These are phyloP conservation scores for Podospora bellae-mahoneyi DNA, from an alignment of 495 filamentous ascomycete species.

Conservation along the genomic window DNA sequence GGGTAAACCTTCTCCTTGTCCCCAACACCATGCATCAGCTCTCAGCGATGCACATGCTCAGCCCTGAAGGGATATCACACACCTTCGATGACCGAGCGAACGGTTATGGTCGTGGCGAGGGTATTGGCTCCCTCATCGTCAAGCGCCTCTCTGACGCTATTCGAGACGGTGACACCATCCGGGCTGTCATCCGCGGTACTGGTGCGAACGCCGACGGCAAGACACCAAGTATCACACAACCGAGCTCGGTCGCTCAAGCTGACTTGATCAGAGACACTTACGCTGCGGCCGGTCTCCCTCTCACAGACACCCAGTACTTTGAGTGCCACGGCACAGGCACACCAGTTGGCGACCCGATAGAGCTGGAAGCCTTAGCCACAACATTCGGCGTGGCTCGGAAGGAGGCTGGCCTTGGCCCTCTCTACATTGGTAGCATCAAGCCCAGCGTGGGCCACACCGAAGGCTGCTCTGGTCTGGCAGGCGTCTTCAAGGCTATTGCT, in stretches of 20 bases:
- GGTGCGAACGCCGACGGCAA: constrained; percentile 10
- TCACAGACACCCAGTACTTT: constrained; percentile 41
- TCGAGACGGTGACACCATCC: constrained; percentile 47
- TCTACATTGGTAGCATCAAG: constrained; percentile 37
- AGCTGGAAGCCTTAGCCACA: constrained; percentile 23
- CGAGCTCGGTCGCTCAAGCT: constrained; percentile 42
- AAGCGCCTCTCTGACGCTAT: constrained; percentile 51
- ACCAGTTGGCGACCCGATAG: constrained; percentile 47
- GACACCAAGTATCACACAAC: constrained; percentile 46
- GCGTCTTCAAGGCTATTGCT: constrained; percentile 52
- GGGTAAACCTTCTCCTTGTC: constrained; percentile 14
- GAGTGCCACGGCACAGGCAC: constrained; percentile 55
- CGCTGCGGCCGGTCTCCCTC: constrained; percentile 26
- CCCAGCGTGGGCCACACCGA: constrained; percentile 57
- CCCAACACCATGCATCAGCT: constrained; percentile 1
- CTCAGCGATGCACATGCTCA: constrained; percentile 12
- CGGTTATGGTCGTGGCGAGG: constrained; percentile 47
- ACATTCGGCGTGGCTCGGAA: constrained; percentile 1
- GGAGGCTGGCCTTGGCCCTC: neutral
- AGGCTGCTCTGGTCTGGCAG: constrained; percentile 48
- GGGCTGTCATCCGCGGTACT: constrained; percentile 51
- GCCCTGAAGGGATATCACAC: constrained; percentile 34
- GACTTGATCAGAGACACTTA: constrained; percentile 18
- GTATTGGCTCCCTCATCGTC: constrained; percentile 36
- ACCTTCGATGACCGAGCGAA: constrained; percentile 40